These are phyloP conservation scores for Suhomyces faveliae DNA, from an alignment of 805 yeast species.

Conservation along the genomic window DNA sequence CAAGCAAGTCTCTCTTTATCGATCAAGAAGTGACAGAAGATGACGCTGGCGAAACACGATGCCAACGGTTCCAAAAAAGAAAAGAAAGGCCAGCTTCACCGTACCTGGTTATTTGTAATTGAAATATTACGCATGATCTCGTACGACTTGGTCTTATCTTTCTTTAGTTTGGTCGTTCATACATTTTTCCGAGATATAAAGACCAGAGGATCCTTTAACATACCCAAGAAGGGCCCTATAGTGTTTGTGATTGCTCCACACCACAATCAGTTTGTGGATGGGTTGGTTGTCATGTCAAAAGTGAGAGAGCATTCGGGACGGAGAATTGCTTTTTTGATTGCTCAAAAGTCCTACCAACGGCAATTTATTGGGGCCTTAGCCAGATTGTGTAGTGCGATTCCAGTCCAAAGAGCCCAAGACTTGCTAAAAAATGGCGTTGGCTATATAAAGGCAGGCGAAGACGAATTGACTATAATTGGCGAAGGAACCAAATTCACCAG, in stretches of 20 bases:
- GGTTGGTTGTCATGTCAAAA: constrained; percentile 35
- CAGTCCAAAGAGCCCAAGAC: constrained; percentile 45
- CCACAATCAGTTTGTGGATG: constrained; percentile 44
- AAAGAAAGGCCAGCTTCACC: not conserved
- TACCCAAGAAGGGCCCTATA: constrained; percentile 38
- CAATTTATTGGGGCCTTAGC: constrained; percentile 33
- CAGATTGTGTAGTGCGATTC: constrained; percentile 34
- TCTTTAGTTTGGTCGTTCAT: constrained; percentile 34
- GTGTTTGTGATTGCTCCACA: constrained; percentile 45
- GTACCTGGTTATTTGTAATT: not conserved
- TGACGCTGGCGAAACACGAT: not conserved
- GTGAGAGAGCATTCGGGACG: constrained; percentile 32
- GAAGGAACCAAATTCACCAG: constrained; percentile 32
- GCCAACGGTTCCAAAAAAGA: not conserved
- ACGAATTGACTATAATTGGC: constrained; percentile 26
- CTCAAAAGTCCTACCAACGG: constrained; percentile 34
- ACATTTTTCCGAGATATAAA: constrained; percentile 43
- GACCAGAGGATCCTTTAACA: constrained; percentile 36
- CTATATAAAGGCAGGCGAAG: constrained; percentile 21
- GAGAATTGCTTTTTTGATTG: constrained; percentile 36
- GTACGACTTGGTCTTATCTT: constrained; percentile 32
- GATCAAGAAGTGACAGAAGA: not conserved
- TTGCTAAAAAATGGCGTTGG: constrained; percentile 30
- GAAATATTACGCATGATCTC: constrained; percentile 2
- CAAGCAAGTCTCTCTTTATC: not conserved